Conservation (phyloP, 768 basidiomycete genomes). For the Tricholoma bakamatsutake region DNA sequence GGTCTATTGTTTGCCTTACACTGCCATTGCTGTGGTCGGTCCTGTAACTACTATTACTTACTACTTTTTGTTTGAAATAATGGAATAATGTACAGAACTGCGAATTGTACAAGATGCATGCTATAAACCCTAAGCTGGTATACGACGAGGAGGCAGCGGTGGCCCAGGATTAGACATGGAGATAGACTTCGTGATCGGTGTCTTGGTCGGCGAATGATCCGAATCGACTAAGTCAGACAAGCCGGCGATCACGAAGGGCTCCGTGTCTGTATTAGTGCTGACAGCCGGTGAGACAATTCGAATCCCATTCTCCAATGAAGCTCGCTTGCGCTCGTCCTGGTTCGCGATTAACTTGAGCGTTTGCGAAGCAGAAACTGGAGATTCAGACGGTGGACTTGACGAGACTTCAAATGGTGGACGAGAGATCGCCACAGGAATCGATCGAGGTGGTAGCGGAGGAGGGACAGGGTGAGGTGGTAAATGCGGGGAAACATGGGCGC, state of each 20-base stretch:
- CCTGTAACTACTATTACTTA: neutral
- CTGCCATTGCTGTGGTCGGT: no score
- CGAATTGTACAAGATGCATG: neutral
- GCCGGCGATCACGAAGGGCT: neutral
- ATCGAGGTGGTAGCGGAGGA: constrained; percentile 47
- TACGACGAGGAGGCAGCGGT: constrained; percentile 18
- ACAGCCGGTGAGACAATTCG: neutral
- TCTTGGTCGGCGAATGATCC: neutral
- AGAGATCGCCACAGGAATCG: constrained; percentile 20
- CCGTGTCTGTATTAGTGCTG: neutral
- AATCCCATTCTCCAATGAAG: constrained; percentile 7
- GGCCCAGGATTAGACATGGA: constrained; percentile 13
- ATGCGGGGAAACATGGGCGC: constrained; percentile 20
- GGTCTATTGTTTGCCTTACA: no score
- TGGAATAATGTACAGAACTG: constrained; percentile 19
- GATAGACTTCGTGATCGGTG: neutral
- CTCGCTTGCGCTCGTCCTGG: constrained; percentile 33
- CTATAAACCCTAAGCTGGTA: neutral
- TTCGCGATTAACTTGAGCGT: constrained; percentile 52
- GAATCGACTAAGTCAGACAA: neutral
- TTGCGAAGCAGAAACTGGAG: constrained; percentile 42
- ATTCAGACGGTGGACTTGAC: constrained; percentile 17
- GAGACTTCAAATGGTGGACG: constrained; percentile 23
- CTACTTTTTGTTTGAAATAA: constrained; percentile 14
- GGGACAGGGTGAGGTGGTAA: constrained; percentile 38